Base-by-base conservation (phyloP, 352 stramenopile genomes). In the Phytophthora hibernalis region DNA sequence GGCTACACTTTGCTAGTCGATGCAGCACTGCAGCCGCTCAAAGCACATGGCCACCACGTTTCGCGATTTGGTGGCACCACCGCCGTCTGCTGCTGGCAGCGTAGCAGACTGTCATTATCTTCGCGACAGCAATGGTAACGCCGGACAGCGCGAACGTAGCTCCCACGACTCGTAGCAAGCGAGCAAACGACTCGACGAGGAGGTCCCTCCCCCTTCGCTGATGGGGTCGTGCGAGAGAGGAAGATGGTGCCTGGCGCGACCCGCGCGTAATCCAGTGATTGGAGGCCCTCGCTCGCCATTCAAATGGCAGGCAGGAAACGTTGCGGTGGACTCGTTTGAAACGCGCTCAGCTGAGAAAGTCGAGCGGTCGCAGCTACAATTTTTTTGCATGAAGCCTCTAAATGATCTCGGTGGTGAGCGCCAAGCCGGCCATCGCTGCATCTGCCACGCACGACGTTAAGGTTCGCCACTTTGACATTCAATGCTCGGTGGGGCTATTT, bases 341-440 rank as follows among this genome's bases (percentile, higher is more conserved):
- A 87, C 61, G 82, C 74, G 26, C 44, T 48, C 55, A 63, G 55
- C 55, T 63, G 43, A 54, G 58, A 60, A 66, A 60, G 58, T 66
- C 47, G 58, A 65, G 37, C 43, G 30, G 54, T 28, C 20, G 44
- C 55, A 20, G 26, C 26, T 31, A 1, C 26, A 31, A 57, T 59
- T 31, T 20, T 35, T 65, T 43, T 16, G 22, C 30, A 20, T 21
- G 31, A 47, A 28, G 20, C 20, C 43, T 8, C 10, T 20, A 11
- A 43, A 43, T 15, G 31, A 7, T 7, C 18, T 22, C 18, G 9
- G 40, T 24, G n/a, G 21, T 20, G 50, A 44, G 44, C 15, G 8
- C 18, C 12, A n/a, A 48, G 4, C 16, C 26, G 26, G 53, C 35
- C 42, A 20, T 26, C 24, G 47, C 26, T 35, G 47, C 22, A 6